phyloP scores from a whole-genome alignment of 352 stramenopile genomes.

The Phytophthora lateralis region DNA sequence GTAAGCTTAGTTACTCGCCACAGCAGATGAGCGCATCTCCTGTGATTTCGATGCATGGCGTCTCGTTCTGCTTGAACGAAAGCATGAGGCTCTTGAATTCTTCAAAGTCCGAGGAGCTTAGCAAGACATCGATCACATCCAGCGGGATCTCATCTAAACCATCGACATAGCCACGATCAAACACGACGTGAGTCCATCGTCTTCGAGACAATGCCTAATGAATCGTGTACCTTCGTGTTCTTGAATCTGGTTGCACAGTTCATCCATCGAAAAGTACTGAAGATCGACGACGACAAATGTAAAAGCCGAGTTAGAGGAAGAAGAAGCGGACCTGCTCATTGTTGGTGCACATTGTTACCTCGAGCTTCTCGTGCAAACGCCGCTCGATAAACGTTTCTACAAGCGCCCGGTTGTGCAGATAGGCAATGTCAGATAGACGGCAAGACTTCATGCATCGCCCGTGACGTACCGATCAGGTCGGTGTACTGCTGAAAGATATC shows the following conservation, averaged over 20 bases:
- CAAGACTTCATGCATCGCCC: background rate
- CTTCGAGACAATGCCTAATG: background rate
- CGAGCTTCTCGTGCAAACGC: constrained; percentile 64
- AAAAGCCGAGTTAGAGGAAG: background rate
- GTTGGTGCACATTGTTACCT: constrained; percentile 36
- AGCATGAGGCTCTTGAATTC: constrained; percentile 90
- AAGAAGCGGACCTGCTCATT: background rate
- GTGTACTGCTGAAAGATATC: constrained; percentile 83
- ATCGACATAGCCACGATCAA: background rate
- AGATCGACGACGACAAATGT: background rate
- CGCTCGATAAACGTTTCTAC: constrained; percentile 75
- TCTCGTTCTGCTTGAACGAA: constrained; percentile 87
- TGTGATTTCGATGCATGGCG: constrained; percentile 76
- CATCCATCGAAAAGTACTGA: constrained; percentile 84
- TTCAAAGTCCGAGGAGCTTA: constrained; percentile 87
- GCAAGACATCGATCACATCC: constrained; percentile 80
- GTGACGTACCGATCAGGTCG: constrained; percentile 66
- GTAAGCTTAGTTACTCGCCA: constrained; percentile 29
- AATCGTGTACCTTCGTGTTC: constrained; percentile 65
- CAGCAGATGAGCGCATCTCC: constrained; percentile 61
- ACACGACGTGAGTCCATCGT: constrained; percentile 1
- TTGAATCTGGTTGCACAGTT: constrained; percentile 81
- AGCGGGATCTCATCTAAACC: constrained; percentile 69
- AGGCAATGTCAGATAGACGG: constrained; percentile 9
- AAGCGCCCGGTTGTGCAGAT: constrained; percentile 6